These are phyloP conservation scores for Tuber melanosporum DNA, from an alignment of 495 filamentous ascomycete genomes.

Conservation along the genomic window DNA sequence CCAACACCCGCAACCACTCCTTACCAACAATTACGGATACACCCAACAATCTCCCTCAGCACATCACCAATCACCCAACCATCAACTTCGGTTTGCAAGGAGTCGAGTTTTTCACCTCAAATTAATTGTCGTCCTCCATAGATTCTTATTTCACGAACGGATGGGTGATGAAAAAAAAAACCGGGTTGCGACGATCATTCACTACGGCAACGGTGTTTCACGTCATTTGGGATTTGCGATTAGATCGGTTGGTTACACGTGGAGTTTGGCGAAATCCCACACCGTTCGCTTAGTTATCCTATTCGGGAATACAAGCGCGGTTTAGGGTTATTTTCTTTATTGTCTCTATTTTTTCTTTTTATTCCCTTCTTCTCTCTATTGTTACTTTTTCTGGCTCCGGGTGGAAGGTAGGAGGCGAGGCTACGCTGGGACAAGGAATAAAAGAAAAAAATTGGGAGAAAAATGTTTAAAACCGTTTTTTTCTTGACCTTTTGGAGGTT, in stretches of 20 bases:
- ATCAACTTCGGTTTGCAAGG: neutral
- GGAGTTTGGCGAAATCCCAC: conserved; percentile 11
- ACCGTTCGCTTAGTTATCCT: conserved; percentile 15
- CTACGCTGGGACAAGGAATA: neutral
- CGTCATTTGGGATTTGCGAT: conserved; percentile 5
- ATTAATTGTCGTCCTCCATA: conserved; percentile 3
- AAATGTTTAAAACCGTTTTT: neutral
- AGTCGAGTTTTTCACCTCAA: neutral
- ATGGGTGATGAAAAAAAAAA: neutral
- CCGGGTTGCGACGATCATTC: conserved; percentile 3
- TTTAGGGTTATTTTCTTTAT: neutral
- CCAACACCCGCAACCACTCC: neutral
- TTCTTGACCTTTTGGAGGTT: neutral
- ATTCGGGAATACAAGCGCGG: conserved; percentile 12
- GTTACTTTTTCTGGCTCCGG: neutral
- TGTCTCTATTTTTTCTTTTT: neutral
- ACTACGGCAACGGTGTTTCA: neutral
- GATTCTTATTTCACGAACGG: neutral
- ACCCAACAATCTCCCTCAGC: neutral
- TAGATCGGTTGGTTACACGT: conserved; percentile 12
- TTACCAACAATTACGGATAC: neutral
- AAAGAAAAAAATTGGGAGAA: neutral
- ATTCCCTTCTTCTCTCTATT: neutral
- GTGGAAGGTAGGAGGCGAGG: neutral
- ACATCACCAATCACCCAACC: conserved; percentile 3